Conservation (phyloP, 2,329 filamentous ascomycete genomes). For the Simplicillium aogashimaense region DNA sequence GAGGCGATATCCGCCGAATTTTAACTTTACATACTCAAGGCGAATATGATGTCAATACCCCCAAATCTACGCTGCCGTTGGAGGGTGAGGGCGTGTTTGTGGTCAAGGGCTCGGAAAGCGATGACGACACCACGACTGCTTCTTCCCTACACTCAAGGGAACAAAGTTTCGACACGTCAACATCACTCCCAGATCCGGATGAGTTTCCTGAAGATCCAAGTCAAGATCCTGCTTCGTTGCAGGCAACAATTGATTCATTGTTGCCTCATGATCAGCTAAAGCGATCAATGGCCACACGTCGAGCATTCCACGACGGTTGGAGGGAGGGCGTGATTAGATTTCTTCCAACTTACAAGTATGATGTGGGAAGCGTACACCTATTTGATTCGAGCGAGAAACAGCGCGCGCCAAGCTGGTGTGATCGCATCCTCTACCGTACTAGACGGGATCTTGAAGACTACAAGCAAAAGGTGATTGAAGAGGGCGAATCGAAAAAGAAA, state of each 20-base stretch:
- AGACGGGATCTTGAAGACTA: conserved; percentile 58
- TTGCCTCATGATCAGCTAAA: conserved; percentile 83
- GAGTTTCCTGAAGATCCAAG: conserved; percentile 58
- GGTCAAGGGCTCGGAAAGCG: conserved; percentile 30
- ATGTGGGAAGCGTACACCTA: conserved; percentile 80
- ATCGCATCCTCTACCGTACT: conserved; percentile 82
- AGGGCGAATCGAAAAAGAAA: conserved; percentile 55
- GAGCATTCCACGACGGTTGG: conserved; percentile 87
- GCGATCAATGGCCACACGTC: conserved; percentile 62
- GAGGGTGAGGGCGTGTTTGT: conserved; percentile 43
- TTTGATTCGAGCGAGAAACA: conserved; percentile 96
- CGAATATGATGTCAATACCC: conserved; percentile 53
- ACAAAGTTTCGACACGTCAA: conserved; percentile 28
- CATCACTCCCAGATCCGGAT: conserved; percentile 48
- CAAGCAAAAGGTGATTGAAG: conserved; percentile 52
- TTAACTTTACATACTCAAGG: conserved; percentile 74
- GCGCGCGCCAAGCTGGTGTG: conserved; percentile 91
- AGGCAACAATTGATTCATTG: conserved; percentile 79
- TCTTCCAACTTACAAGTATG: conserved; percentile 94
- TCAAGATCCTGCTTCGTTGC: conserved; percentile 75
- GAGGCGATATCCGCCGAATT: conserved; percentile 78
- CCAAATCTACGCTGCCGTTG: conserved; percentile 23
- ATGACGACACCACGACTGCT: conserved; percentile 30
- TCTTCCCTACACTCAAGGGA: conserved; percentile 21
- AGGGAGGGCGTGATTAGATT: conserved; percentile 81